These are phyloP conservation scores for Neurospora sp. DNA, from an alignment of 495 filamentous ascomycete species.

Conservation along the genomic window DNA sequence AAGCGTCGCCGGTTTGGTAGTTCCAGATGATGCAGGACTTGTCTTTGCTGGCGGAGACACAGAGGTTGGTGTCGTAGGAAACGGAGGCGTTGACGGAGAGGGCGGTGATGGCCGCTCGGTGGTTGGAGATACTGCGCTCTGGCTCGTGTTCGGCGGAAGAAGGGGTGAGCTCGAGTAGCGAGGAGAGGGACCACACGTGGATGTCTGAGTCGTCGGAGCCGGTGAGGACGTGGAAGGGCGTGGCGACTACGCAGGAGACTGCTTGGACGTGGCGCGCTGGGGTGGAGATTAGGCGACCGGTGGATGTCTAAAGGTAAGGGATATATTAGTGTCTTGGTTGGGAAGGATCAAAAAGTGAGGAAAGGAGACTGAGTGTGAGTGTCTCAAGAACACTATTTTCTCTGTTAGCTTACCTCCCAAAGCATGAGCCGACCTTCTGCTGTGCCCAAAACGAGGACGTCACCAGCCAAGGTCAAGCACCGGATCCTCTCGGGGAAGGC, in stretches of 20 bases:
- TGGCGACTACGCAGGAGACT: constrained; percentile 65
- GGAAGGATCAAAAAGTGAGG: neutral
- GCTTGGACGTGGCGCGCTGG: constrained; percentile 78
- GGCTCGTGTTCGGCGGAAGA: constrained; percentile 42
- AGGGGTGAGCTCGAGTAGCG: constrained; percentile 51
- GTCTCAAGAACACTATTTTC: neutral
- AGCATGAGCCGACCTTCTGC: constrained; percentile 75
- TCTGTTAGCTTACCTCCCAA: constrained; percentile 65
- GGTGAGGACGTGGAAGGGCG: constrained; percentile 70
- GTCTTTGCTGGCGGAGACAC: constrained; percentile 68
- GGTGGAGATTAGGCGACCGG: constrained; percentile 81
- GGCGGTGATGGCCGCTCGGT: constrained; percentile 68
- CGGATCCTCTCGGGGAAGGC: constrained; percentile 79
- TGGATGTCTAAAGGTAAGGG: constrained; percentile 51
- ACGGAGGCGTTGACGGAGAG: constrained; percentile 57
- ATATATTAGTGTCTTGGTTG: neutral
- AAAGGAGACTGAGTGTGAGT: neutral
- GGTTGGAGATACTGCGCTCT: constrained; percentile 62
- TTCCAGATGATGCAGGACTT: constrained; percentile 84
- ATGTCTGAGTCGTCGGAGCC: constrained; percentile 83
- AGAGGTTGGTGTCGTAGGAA: constrained; percentile 56
- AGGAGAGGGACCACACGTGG: constrained; percentile 76
- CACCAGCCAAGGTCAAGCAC: constrained; percentile 53
- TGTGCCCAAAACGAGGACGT: constrained; percentile 74
- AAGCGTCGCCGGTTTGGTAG: constrained; percentile 59